Base-by-base conservation (phyloP, 257 asterid genomes). In the Lycium ferocissimum region DNA sequence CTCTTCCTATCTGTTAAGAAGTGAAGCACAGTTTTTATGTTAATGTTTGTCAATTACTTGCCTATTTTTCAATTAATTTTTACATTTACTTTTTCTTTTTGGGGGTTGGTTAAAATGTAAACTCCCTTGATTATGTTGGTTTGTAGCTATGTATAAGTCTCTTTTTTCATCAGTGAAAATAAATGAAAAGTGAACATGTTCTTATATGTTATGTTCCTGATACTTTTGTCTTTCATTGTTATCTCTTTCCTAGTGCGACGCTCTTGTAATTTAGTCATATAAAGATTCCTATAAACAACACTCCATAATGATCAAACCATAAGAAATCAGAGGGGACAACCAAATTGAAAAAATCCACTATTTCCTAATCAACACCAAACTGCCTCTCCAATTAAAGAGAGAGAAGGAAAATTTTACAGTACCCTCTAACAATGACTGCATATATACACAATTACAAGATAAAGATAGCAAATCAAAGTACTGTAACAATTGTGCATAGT, bases 1-100 rank as follows among this genome's bases (percentile, higher is more conserved):
- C 98, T 45, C 92, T 94, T 12, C 98, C 98, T 5, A 92, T 95
- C 71, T 93, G 91, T 73, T 94, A 89, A 89, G 91, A 51, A 76
- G 63, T 14, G n/a, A 51, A 51, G 10, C 7, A 76, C 63, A 76
- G 20, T 22, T 12, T 51, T 14, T 5, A 20, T 81, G 75, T 81
- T 81, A 20, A 81, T 81, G 43, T 20, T n/a, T 81, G 40, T 62
- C 76, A 62, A 62, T 81, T 62, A 22, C 71, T 20, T 43, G 17
- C 12, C 63, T n/a, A 81, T 81, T 81, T 81, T 59, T 65, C 14
- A 20, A 59, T 61, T 81, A 40, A 59, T 81, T 18, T 81, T 57
- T 59, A 61, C 38, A 40, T 37, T 18, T 59, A 10, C 38, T 18
- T 49, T 76, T 51, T 22, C 18, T 18, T 37, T 75, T 78, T 80